Evolutionary conservation across 257 asterid species (phyloP).

Genomic region (Scutellaria galericulata): DNA sequence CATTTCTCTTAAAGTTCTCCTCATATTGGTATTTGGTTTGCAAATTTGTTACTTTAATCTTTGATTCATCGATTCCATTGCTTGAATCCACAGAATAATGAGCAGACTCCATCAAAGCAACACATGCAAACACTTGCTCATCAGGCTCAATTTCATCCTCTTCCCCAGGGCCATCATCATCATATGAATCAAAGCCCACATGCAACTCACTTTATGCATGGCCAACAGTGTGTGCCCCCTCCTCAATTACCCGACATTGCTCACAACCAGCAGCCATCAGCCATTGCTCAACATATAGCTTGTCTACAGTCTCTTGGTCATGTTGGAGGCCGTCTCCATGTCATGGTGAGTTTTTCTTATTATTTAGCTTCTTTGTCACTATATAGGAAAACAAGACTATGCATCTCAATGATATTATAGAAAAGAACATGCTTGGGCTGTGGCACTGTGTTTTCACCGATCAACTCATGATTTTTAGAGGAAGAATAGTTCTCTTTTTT

Average conservation of each 20-base stretch:
- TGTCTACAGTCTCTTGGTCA: constrained; percentile 77
- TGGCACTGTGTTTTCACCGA: too few species aligned
- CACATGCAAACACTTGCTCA: constrained; percentile 66
- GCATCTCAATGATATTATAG: too few species aligned
- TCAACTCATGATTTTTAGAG: neutral
- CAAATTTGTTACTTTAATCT: neutral
- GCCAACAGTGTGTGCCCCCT: constrained; percentile 74
- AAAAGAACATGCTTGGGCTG: too few species aligned
- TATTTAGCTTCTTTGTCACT: neutral
- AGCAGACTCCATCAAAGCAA: constrained; percentile 67
- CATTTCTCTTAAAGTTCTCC: neutral
- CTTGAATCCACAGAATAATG: constrained; percentile 51
- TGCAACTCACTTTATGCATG: constrained; percentile 63
- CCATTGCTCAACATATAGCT: constrained; percentile 68
- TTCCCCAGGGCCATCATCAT: constrained; percentile 68
- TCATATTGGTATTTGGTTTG: neutral
- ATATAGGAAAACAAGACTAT: too few species aligned
- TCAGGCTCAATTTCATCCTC: constrained; percentile 69
- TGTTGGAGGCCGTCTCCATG: constrained; percentile 78
- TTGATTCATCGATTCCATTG: neutral
- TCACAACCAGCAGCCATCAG: constrained; percentile 73
- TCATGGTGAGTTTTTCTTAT: constrained; percentile 54
- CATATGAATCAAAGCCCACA: constrained; percentile 68
- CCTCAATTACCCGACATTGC: constrained; percentile 75
- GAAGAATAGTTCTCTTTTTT: neutral